Percentiles rank a stretch among this genome's conserved stretches.
These are phyloP conservation scores for Cystobasidium tubakii DNA, from an alignment of 768 basidiomycete species.

Conservation along the genomic window DNA sequence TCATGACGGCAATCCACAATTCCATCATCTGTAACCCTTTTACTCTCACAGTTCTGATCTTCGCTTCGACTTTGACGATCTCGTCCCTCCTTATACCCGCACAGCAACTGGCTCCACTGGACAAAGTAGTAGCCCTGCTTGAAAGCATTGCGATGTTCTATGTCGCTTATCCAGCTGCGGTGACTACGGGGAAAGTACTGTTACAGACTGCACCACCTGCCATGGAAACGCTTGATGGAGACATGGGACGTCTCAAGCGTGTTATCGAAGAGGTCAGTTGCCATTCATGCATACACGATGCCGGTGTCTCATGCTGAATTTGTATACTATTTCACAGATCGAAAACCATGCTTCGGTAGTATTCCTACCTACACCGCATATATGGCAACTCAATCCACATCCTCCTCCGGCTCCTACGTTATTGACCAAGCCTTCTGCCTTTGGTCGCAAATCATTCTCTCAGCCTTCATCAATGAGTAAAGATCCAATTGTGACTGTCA, in stretches of 20 bases:
- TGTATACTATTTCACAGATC: slow-evolving; percentile 53
- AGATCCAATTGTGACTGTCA: slow-evolving; percentile 54
- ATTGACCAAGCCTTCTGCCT: slow-evolving; percentile 32
- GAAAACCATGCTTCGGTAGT: slow-evolving; percentile 77
- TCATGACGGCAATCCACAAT: background rate
- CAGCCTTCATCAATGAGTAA: slow-evolving; percentile 32
- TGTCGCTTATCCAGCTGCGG: slow-evolving; percentile 75
- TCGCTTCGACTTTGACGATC: slow-evolving; percentile 57
- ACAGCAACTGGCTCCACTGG: slow-evolving; percentile 58
- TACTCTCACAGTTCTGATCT: slow-evolving; percentile 60
- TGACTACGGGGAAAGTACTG: slow-evolving; percentile 75
- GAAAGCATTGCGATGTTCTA: slow-evolving; percentile 73
- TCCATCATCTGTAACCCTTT: slow-evolving; percentile 67
- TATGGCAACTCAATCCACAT: slow-evolving; percentile 72
- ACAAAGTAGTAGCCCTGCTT: slow-evolving; percentile 73
- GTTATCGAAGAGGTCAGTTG: slow-evolving; percentile 69
- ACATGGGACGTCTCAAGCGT: slow-evolving; percentile 74
- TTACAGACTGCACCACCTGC: slow-evolving; percentile 73
- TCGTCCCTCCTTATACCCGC: slow-evolving; percentile 57
- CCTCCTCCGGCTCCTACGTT: slow-evolving; percentile 41
- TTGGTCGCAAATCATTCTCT: slow-evolving; percentile 32
- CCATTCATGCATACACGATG: too few relatives aligned
- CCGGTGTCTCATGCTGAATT: slow-evolving; percentile 25
- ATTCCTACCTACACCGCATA: slow-evolving; percentile 75
- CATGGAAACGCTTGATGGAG: slow-evolving; percentile 53